Evolutionary conservation across 306 rosid species (phyloP).

Genomic region (Spatholobus suberectus): DNA sequence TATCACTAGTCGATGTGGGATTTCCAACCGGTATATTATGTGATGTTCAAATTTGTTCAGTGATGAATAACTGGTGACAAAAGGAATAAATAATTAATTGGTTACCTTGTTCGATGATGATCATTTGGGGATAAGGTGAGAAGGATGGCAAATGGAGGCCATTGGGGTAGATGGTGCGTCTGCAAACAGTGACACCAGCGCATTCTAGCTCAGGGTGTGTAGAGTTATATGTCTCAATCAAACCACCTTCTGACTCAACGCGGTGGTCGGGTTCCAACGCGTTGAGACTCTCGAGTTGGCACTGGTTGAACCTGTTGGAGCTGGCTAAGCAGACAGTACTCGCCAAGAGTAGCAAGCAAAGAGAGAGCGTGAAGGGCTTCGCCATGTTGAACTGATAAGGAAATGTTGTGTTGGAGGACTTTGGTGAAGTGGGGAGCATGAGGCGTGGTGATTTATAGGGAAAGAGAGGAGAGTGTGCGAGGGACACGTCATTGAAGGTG

Average conservation of each 20-base stretch:
- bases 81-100: background rate
- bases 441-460: conserved; percentile 33
- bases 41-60: background rate
- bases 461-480: background rate
- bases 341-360: conserved; percentile 15
- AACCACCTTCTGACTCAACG: conserved; percentile 41
- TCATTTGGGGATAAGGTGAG: conserved; percentile 24
- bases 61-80: background rate
- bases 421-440: background rate
- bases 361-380: conserved; percentile 7
- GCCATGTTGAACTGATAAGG: conserved; percentile 39
- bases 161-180: conserved; percentile 32
- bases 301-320: background rate
- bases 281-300: conserved; percentile 34
- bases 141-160: conserved; percentile 49
- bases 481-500: conserved; percentile 45
- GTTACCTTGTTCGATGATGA: conserved; percentile 34
- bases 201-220: conserved; percentile 34
- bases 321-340: conserved; percentile 46
- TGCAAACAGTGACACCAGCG: conserved; percentile 38
- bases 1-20: too few species aligned
- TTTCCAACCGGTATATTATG: too few species aligned
- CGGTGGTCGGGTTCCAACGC: conserved; percentile 45
- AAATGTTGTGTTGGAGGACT: background rate
- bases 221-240: conserved; percentile 43